Conservation (phyloP, 2,329 filamentous ascomycete genomes). For the Cladosporium colombiae region DNA sequence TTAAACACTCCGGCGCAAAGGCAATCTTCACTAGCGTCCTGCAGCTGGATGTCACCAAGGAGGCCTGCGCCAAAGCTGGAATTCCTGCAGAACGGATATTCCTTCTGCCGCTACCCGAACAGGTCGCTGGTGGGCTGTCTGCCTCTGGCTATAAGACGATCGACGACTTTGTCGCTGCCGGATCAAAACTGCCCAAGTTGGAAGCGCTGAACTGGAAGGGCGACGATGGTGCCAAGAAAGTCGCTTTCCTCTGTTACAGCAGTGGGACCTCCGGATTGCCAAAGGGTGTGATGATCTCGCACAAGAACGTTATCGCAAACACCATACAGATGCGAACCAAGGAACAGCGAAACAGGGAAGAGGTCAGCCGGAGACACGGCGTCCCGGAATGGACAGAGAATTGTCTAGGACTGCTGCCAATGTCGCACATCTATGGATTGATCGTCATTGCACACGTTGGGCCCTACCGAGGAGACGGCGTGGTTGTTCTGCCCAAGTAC, state of each 20-base stretch:
- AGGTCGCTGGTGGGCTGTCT: conserved; percentile 51
- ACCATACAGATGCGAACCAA: conserved; percentile 62
- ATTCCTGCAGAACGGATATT: conserved; percentile 68
- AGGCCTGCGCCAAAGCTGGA: conserved; percentile 63
- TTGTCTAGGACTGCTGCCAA: conserved; percentile 69
- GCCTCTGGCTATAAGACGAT: conserved; percentile 62
- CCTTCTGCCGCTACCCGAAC: conserved; percentile 66
- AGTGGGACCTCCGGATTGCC: conserved; percentile 78
- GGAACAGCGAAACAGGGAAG: conserved; percentile 49
- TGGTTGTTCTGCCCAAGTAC: conserved; percentile 74
- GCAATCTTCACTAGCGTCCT: conserved; percentile 72
- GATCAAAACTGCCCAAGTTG: conserved; percentile 55
- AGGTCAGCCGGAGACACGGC: conserved; percentile 21
- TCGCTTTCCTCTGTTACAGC: conserved; percentile 77
- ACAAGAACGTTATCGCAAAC: conserved; percentile 77
- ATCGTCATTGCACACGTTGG: conserved; percentile 68
- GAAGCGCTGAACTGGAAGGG: conserved; percentile 59
- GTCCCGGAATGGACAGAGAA: conserved; percentile 51
- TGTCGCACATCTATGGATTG: conserved; percentile 80
- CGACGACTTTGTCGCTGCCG: conserved; percentile 65
- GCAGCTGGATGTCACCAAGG: conserved; percentile 63
- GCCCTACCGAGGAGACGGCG: conserved; percentile 70
- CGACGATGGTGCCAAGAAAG: conserved; percentile 67
- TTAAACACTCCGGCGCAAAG: conserved; percentile 68
- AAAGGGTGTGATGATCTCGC: conserved; percentile 75